Percentiles rank a stretch among this genome's conserved stretches.
Conservation (phyloP, 73 alveolate species). For the Symbiodinium pilosum region DNA sequence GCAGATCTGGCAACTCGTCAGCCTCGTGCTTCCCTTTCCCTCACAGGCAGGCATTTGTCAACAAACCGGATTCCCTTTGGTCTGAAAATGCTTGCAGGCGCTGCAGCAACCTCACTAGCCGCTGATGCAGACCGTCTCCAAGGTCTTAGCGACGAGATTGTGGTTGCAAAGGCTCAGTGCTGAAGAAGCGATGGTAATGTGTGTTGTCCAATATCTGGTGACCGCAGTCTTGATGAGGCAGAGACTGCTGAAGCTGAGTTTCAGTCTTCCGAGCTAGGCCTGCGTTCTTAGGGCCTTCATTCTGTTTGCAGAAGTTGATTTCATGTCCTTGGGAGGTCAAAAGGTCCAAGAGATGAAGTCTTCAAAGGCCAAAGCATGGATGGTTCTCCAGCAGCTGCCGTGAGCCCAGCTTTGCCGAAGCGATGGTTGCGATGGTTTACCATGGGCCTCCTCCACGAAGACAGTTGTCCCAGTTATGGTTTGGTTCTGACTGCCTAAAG, state of each 20-base stretch:
- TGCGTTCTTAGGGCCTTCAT: background rate
- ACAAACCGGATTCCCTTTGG: too few species aligned
- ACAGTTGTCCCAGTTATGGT: too few species aligned
- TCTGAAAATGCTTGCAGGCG: too few species aligned
- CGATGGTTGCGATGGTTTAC: too few species aligned
- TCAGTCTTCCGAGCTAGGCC: background rate
- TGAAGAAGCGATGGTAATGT: background rate
- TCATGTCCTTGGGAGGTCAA: background rate
- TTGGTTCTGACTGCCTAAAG: too few species aligned
- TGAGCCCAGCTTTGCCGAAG: background rate
- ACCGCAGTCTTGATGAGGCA: background rate
- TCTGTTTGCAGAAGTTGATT: too few species aligned
- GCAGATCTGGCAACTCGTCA: conserved; percentile 40
- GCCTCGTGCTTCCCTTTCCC: conserved; percentile 41
- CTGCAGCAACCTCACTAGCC: conserved; percentile 28
- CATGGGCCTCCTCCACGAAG: too few species aligned
- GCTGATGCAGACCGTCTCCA: conserved; percentile 26
- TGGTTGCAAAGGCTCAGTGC: background rate
- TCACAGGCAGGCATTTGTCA: background rate
- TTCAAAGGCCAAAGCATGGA: background rate
- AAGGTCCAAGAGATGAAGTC: background rate
- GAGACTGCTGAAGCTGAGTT: background rate
- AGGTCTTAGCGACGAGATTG: conserved; percentile 16
- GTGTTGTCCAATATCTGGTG: background rate
- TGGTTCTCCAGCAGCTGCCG: conserved; percentile 2